These are phyloP conservation scores for Endoconidiophora polonica DNA, from an alignment of 2,329 filamentous ascomycete species.

Conservation along the genomic window DNA sequence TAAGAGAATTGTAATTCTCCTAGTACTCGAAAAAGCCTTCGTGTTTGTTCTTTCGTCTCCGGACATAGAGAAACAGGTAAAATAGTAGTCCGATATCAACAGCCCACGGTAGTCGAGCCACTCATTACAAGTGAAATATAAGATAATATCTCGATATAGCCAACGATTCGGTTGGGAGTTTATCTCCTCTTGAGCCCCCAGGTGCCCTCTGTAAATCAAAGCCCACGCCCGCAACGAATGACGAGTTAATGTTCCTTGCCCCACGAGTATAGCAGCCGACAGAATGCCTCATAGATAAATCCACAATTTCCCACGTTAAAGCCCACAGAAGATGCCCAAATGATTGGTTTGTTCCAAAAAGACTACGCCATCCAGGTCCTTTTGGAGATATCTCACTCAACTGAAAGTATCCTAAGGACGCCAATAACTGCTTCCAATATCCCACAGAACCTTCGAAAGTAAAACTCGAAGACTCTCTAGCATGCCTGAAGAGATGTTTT, in stretches of 20 bases:
- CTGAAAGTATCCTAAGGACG: neutral
- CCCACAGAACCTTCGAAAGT: neutral
- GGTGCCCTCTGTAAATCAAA: conserved; percentile 13
- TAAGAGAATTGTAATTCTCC: neutral
- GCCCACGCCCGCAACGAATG: conserved; percentile 7
- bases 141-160: neutral
- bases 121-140: too few relatives aligned
- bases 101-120: conserved; percentile 5
- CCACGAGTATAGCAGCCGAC: conserved; percentile 13
- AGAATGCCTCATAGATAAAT: conserved; percentile 14
- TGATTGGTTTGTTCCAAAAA: neutral
- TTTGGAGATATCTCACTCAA: neutral
- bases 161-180: conserved; percentile 13
- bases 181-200: conserved; percentile 14
- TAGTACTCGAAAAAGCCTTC: conserved; percentile 4
- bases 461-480: too few relatives aligned
- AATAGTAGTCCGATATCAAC: neutral
- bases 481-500: too few relatives aligned
- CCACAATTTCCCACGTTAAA: conserved; percentile 11
- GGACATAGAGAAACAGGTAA: conserved; percentile 1
- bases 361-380: neutral
- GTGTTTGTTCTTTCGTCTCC: neutral
- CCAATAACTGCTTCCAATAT: neutral
- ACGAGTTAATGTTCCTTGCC: conserved; percentile 12
- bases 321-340: conserved; percentile 11